Conservation (phyloP, 176 grass and related monocot species). For the Olyra latifolia region DNA sequence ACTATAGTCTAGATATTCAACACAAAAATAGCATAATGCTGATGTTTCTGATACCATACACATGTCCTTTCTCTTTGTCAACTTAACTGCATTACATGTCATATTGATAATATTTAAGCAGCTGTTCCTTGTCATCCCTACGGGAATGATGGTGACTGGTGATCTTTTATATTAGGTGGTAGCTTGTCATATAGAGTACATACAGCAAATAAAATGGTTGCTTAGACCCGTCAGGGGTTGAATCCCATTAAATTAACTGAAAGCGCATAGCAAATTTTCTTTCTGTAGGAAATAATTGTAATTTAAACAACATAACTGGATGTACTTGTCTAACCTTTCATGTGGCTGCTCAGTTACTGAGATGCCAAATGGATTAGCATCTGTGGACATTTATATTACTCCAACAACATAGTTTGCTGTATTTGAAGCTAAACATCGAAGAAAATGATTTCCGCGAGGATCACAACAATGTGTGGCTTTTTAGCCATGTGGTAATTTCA, state of each 20-base stretch:
- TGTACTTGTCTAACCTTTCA: slow-evolving; percentile 8
- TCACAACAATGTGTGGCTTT: not conserved
- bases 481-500: slow-evolving; percentile 3
- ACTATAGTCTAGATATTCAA: not conserved
- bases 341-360: not conserved
- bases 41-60: slow-evolving; percentile 11
- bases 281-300: slow-evolving; percentile 6
- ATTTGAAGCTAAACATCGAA: not conserved
- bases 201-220: slow-evolving; percentile 5
- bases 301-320: not conserved
- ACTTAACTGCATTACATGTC: not conserved
- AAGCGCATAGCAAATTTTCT: slow-evolving; percentile 20
- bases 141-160: not conserved
- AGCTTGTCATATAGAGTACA: not conserved
- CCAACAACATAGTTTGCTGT: not conserved
- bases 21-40: not conserved
- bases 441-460: not conserved
- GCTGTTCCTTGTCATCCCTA: slow-evolving; percentile 8
- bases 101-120: slow-evolving; percentile 4
- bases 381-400: not conserved
- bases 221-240: not conserved
- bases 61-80: slow-evolving; percentile 1
- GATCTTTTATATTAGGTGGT: slow-evolving; percentile 1
- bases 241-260: slow-evolving; percentile 15
- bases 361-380: not conserved